Percentiles rank a stretch among this genome's conserved stretches.
Conservation (phyloP, 2,329 filamentous ascomycete species). For the Botryotinia globosa region DNA sequence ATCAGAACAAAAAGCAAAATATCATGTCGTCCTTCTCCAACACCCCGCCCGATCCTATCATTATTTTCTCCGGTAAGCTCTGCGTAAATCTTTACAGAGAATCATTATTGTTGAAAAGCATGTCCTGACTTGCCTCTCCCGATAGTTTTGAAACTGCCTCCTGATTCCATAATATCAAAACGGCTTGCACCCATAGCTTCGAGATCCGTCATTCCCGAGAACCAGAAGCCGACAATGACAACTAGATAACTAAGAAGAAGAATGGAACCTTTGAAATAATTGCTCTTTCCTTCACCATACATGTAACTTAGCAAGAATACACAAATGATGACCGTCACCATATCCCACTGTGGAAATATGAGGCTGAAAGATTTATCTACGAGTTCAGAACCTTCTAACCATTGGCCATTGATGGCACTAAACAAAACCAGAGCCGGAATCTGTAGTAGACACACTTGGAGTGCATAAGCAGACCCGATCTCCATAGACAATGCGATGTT, state of each 20-base stretch:
- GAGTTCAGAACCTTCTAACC: constrained; percentile 53
- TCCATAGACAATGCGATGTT: constrained; percentile 99
- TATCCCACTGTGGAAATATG: constrained; percentile 98
- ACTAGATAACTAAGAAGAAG: constrained; percentile 90
- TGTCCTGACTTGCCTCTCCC: constrained; percentile 34
- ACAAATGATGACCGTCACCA: constrained; percentile 94
- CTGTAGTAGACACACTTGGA: constrained; percentile 93
- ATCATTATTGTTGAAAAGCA: constrained; percentile 36
- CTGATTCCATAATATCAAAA: constrained; percentile 39
- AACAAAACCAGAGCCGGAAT: constrained; percentile 91
- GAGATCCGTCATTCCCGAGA: constrained; percentile 55
- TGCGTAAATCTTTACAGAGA: neutral
- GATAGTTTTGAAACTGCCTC: constrained; percentile 38
- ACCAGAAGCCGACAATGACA: constrained; percentile 87
- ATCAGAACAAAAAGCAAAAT: neutral
- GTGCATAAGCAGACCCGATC: constrained; percentile 92
- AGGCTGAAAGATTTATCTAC: constrained; percentile 71
- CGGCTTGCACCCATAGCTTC: constrained; percentile 36
- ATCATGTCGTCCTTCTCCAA: neutral
- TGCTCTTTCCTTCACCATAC: constrained; percentile 98
- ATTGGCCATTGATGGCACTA: constrained; percentile 69
- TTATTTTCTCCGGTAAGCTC: neutral
- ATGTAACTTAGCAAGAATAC: constrained; percentile 97
- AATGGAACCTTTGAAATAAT: constrained; percentile 99
- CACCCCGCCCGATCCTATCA: neutral